Evolutionary conservation across 192 early-diverging fungal species (phyloP), one percentile per base, ranked within the genome.

Genomic region (Coemansia brasiliensis): DNA sequence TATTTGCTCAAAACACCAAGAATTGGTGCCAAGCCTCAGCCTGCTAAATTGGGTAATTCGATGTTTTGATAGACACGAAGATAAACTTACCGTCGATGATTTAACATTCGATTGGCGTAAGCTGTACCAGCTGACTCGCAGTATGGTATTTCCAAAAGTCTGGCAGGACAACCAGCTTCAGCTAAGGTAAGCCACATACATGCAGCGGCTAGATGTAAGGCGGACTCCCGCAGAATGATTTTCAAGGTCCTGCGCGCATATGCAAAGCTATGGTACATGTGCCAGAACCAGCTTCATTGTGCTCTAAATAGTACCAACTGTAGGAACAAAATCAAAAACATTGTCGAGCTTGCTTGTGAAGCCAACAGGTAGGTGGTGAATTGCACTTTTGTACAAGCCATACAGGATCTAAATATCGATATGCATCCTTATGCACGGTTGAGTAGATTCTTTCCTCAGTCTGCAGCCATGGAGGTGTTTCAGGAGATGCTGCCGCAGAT

Each of bases 91-190:
- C 3, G 67, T 75, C 4, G 79, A 86, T 11, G 83, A 84, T 41
- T 52, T 94, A 5, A 61, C 70, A n/a, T 67, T 94, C 25, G 83
- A 86, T 25, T 94, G 93, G 93, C 57, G 84, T 37, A 86, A 86
- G 21, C 58, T 92, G 24, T 93, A 86, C 77, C 82, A 88, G 13
- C 66, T 83, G 51, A 79, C 87, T 41, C 60, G 82, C 17, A 45
- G 45, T 35, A 29, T 79, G 26, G 69, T 85, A 38, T 86, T 88
- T 61, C 87, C 88, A 45, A 88, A 88, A 67, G 68, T 79, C 39
- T 79, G 87, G 74, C 85, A 88, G 53, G 80, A 83, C 67, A 83
- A 82, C 35, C 65, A 84, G 35, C 48, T 89, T 39, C 83, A 72
- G 67, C 52, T 60, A 61, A 48, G 65, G 61, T 63, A 73, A 79